These are phyloP conservation scores for Sporothrix schenckii DNA, from an alignment of 2,329 filamentous ascomycete species.

Conservation along the genomic window DNA sequence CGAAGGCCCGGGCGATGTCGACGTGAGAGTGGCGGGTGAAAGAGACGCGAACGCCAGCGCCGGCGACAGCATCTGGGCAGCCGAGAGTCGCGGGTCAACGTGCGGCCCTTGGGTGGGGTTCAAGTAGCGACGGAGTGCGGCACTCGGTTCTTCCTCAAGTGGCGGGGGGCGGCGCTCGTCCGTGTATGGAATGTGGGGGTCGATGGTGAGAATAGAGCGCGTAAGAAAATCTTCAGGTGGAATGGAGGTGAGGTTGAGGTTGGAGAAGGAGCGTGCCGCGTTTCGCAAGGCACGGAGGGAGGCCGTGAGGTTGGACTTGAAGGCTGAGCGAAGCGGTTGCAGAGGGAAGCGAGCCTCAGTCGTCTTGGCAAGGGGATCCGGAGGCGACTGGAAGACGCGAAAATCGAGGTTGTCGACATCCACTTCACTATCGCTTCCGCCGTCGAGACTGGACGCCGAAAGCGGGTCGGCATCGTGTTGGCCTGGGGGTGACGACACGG, in stretches of 20 bases:
- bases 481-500: constrained; percentile 59
- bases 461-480: constrained; percentile 57
- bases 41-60: constrained; percentile 22
- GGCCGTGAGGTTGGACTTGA: constrained; percentile 70
- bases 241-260: constrained; percentile 64
- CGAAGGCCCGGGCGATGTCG: constrained; percentile 31
- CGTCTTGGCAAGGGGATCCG: constrained; percentile 33
- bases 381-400: constrained; percentile 49
- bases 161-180: constrained; percentile 67
- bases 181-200: constrained; percentile 66
- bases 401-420: constrained; percentile 55
- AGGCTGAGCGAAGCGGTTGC: constrained; percentile 58
- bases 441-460: constrained; percentile 45
- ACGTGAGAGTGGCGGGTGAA: neutral
- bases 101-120: constrained; percentile 62
- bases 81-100: constrained; percentile 46
- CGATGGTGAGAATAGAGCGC: constrained; percentile 67
- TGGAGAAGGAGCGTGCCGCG: constrained; percentile 65
- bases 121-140: constrained; percentile 67
- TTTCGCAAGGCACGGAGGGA: constrained; percentile 66
- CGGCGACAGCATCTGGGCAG: constrained; percentile 28
- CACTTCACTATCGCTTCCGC: constrained; percentile 41
- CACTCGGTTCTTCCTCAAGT: constrained; percentile 65
- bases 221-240: constrained; percentile 69
- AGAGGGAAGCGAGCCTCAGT: constrained; percentile 40